Percentiles rank a stretch among this genome's conserved stretches.
Evolutionary conservation across 2,329 filamentous ascomycete genomes (phyloP).

Genomic region (Magnaporthiopsis incrustans): DNA sequence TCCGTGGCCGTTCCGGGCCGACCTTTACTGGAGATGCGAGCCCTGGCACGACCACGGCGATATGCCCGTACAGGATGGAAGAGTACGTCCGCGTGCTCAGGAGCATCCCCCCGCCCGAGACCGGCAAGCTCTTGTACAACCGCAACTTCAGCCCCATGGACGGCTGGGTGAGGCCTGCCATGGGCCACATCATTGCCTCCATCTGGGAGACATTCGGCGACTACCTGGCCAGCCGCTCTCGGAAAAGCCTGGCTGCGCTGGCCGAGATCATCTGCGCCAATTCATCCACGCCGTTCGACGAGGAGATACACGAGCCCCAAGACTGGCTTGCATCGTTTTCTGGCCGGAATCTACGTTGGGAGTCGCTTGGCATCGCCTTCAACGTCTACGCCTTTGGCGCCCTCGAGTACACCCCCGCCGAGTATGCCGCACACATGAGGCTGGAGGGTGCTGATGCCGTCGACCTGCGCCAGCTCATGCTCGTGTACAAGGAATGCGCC

Average conservation of each 20-base stretch:
- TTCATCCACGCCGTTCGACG: neutral
- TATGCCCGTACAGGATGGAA: conserved; percentile 1
- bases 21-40: neutral
- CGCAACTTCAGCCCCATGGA: conserved; percentile 5
- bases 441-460: neutral
- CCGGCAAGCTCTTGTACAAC: neutral
- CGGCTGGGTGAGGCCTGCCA: conserved; percentile 2
- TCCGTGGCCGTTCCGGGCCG: neutral
- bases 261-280: conserved; percentile 5
- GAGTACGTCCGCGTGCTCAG: conserved; percentile 2
- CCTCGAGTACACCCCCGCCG: neutral
- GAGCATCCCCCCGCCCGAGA: neutral
- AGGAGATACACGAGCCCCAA: conserved; percentile 4
- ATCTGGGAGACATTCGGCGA: neutral
- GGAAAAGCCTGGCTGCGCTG: neutral
- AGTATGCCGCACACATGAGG: neutral
- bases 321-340: conserved; percentile 7
- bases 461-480: neutral
- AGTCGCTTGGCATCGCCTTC: conserved; percentile 6
- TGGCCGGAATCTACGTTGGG: conserved; percentile 5
- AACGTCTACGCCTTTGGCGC: neutral
- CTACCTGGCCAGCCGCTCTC: neutral
- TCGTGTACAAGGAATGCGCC: conserved; percentile 7
- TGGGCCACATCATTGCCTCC: conserved; percentile 3
- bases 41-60: neutral